These are phyloP conservation scores for Pulveroboletus sp. DNA, from an alignment of 768 basidiomycete species.

Conservation along the genomic window DNA sequence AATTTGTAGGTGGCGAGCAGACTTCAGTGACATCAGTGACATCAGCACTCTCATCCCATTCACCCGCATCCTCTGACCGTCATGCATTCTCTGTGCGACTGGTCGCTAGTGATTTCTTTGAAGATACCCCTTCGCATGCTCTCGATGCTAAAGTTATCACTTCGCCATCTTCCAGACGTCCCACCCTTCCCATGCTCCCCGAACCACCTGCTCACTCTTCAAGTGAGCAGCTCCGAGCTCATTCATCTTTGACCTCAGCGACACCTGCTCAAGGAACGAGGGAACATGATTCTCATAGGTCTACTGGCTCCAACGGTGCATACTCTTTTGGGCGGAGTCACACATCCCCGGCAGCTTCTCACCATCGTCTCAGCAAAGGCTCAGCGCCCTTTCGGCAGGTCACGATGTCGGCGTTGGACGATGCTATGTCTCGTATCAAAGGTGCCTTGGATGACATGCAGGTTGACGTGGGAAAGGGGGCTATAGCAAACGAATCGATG, in stretches of 20 bases:
- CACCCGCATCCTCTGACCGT: constrained; percentile 16
- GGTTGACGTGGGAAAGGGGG: constrained; percentile 32
- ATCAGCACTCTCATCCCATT: constrained; percentile 17
- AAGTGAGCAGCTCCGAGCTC: constrained; percentile 7
- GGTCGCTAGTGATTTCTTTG: constrained; percentile 70
- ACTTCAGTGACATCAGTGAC: constrained; percentile 2
- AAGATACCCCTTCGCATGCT: constrained; percentile 37
- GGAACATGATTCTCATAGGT: constrained; percentile 18
- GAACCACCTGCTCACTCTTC: constrained; percentile 10
- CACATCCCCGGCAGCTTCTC: constrained; percentile 11
- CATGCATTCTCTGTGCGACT: constrained; percentile 39
- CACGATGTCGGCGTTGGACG: constrained; percentile 71
- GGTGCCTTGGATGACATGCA: constrained; percentile 73
- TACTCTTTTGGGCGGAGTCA: constrained; percentile 13
- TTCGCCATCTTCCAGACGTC: constrained; percentile 17
- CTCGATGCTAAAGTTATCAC: constrained; percentile 35
- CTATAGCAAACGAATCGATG: constrained; percentile 13
- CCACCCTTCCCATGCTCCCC: constrained; percentile 11
- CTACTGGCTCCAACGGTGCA: constrained; percentile 17
- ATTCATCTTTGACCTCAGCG: neutral
- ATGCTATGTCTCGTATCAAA: constrained; percentile 82
- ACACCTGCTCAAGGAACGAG: constrained; percentile 10
- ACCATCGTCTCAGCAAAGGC: constrained; percentile 22
- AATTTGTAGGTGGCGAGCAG: constrained; percentile 49
- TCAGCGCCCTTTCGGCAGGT: constrained; percentile 40